Evolutionary conservation across 371 early-diverging fungal genomes (phyloP), one percentile per base, ranked within the genome.

Genomic region (Mucor circinelloides): DNA sequence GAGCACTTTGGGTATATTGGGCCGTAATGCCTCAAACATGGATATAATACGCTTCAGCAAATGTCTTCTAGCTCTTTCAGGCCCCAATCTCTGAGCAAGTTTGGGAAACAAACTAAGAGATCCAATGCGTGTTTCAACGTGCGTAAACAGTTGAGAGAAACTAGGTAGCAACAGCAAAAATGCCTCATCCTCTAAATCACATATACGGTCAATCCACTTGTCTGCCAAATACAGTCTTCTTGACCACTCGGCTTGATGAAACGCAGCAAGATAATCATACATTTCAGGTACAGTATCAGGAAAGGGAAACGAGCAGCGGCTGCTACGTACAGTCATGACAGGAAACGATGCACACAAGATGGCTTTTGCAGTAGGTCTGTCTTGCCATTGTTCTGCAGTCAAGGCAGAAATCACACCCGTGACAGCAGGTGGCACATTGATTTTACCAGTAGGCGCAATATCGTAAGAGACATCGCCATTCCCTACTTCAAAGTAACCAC

Each of bases 21-120:
- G 87, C 7, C 83, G 72, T n/a, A 87, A 69, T 0, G 86, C 87
- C 77, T 89, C 90, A 73, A 89, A 88, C 59, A 89, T 76, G 17
- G 85, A 78, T 17, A 88, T 73, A 13, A 87, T 87, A 0, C 87
- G 85, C 50, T 89, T 88, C 30, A 89, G 68, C 3, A 89, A 63
- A 58, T 83, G 77, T 2, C 74, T 58, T n/a, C 85, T 82, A 2
- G 87, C 77, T 27, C 76, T 81, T 54, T 87, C 84, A 19, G 79
- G 79, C 1, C 90, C 90, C 2, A 89, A 74, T 15, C 87, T 74
- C 32, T 85, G 86, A 0, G 87, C 86, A 1, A 89, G 78, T 34
- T 84, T 88, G 12, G 90, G 79, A 54, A 89, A 86, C 9, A 89
- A 58, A 30, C 79, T 78, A 6, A 89, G 69, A 3, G 88, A 80